Evolutionary conservation across 2,329 filamentous ascomycete genomes (phyloP), one percentile per base, ranked within the genome.

Genomic region (Claviceps purpurea): DNA sequence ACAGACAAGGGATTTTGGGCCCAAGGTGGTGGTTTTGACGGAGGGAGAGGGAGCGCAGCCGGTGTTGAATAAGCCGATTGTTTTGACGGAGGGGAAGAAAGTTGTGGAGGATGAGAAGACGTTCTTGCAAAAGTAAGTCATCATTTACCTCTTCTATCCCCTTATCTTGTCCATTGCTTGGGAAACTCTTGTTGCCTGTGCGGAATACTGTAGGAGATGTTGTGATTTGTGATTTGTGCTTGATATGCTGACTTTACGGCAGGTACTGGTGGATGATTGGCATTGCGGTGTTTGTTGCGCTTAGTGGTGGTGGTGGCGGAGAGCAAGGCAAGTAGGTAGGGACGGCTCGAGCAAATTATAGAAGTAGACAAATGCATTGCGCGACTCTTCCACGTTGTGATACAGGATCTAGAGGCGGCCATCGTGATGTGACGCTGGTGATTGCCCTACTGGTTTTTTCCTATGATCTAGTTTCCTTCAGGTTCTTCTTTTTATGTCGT

Each of bases 201-300:
- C 4, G 10, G 30, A 34, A 34, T 34, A 34, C 10, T 8, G 10
- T 8, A 34, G 30, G 30, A 34, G 10, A 30, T 30, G 30, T 10
- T 11, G 18, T 18, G 18, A 18, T 18, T 10, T 11, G 30, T 34
- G 26, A 16, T 6, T 13, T 16, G 7, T 13, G 26, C 46, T 34
- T 22, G 38, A 10, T 14, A 39, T 43, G 4, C 34, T 75, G 64
- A 73, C 62, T 26, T 52, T 47, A 4, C 18, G 26, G 50, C 57
- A 82, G 79, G 65, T 85, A 85, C 64, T 85, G 82, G 82, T 85
- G 81, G 81, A 64, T 81, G 58, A 66, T 82, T 65, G 74, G 68
- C 20, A 71, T 79, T 30, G 73, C 72, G 26, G 68, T 74, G 30
- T 59, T 84, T 48, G 62, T 85, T 57, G 62, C 78, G 6, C 59